Evolutionary conservation across 2,329 filamentous ascomycete species (phyloP).

Genomic region (Talaromyces sp.): DNA sequence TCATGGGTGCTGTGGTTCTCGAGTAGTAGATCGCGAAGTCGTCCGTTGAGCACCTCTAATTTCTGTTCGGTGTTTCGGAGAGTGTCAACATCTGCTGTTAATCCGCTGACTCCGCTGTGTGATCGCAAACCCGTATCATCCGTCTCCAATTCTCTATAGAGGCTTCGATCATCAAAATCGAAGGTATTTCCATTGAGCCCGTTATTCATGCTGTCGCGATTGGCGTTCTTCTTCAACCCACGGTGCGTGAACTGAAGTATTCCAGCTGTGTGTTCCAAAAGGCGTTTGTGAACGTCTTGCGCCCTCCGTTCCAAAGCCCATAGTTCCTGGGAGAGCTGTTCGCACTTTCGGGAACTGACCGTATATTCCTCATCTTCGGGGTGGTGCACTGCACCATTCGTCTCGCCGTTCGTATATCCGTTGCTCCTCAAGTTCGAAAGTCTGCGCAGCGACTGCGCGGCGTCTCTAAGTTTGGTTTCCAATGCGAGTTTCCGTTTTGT

Average conservation of each 20-base stretch:
- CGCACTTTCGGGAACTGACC: slow-evolving; percentile 73
- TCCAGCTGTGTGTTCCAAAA: slow-evolving; percentile 87
- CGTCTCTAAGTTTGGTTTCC: slow-evolving; percentile 92
- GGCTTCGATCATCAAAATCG: slow-evolving; percentile 72
- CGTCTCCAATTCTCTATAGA: slow-evolving; percentile 67
- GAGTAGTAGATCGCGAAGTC: slow-evolving; percentile 64
- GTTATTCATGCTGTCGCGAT: slow-evolving; percentile 31
- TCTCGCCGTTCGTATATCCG: slow-evolving; percentile 48
- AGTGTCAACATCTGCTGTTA: slow-evolving; percentile 39
- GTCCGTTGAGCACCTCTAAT: slow-evolving; percentile 64
- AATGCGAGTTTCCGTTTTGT: slow-evolving; percentile 78
- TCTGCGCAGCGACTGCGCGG: slow-evolving; percentile 78
- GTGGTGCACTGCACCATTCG: slow-evolving; percentile 48
- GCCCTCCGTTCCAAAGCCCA: slow-evolving; percentile 73
- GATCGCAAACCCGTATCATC: slow-evolving; percentile 47
- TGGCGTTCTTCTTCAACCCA: slow-evolving; percentile 59
- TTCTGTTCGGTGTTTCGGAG: slow-evolving; percentile 62
- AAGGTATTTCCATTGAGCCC: slow-evolving; percentile 51
- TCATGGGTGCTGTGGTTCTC: slow-evolving; percentile 36
- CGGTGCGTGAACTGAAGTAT: slow-evolving; percentile 88
- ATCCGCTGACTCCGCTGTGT: slow-evolving; percentile 20
- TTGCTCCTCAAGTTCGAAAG: slow-evolving; percentile 67
- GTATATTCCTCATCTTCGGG: slow-evolving; percentile 68
- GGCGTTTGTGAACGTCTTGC: slow-evolving; percentile 67
- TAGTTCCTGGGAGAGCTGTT: slow-evolving; percentile 76